Evolutionary conservation across 1,139 yeast genomes (phyloP).

Genomic region (Scheffersomyces stambukii): DNA sequence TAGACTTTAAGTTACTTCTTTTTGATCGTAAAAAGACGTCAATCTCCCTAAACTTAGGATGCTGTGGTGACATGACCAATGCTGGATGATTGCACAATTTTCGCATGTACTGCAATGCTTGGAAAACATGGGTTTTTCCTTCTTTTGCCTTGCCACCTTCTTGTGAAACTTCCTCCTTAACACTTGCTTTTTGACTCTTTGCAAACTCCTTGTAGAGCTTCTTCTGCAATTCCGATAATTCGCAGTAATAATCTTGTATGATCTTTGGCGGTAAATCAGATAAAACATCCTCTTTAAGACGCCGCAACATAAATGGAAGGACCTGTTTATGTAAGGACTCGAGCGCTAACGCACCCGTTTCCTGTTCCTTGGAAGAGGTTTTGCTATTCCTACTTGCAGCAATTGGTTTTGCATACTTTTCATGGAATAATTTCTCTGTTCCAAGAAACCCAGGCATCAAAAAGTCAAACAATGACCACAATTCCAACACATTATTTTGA

Average conservation of each 20-base stretch:
- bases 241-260: constrained; percentile 97
- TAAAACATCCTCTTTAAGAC: constrained; percentile 93
- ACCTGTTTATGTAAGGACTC: constrained; percentile 97
- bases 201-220: constrained; percentile 87
- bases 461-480: constrained; percentile 97
- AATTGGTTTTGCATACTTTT: constrained; percentile 94
- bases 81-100: constrained; percentile 97
- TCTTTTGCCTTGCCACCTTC: constrained; percentile 34
- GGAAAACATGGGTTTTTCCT: constrained; percentile 90
- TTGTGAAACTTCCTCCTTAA: constrained; percentile 57
- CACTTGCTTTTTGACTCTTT: constrained; percentile 73
- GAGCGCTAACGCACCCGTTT: constrained; percentile 92
- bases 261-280: constrained; percentile 97
- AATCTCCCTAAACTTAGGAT: constrained; percentile 77
- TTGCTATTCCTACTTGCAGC: constrained; percentile 91
- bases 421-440: constrained; percentile 90
- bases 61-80: constrained; percentile 77
- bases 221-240: constrained; percentile 84
- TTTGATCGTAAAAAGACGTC: constrained; percentile 54
- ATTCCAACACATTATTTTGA: constrained; percentile 91
- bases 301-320: constrained; percentile 90
- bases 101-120: constrained; percentile 95
- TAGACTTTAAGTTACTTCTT: constrained; percentile 60
- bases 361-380: constrained; percentile 91
- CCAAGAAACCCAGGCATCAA: constrained; percentile 99